These are phyloP conservation scores for Xanthoconium stramineum DNA, from an alignment of 768 basidiomycete genomes.

Conservation along the genomic window DNA sequence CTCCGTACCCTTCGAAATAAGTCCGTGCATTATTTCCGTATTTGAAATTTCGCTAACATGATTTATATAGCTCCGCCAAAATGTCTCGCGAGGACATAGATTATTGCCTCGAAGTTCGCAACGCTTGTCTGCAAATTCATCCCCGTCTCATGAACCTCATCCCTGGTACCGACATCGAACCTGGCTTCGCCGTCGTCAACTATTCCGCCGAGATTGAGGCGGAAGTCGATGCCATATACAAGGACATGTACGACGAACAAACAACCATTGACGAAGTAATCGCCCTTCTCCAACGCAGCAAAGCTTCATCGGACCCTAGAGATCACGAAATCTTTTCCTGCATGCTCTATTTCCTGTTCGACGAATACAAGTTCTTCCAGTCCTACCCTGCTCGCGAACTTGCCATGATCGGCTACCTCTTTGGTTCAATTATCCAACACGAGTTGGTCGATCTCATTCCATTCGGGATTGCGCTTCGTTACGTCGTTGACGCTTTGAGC, in stretches of 20 bases:
- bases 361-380: constrained; percentile 99
- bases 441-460: constrained; percentile 92
- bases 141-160: constrained; percentile 93
- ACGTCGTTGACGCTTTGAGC: constrained; percentile 90
- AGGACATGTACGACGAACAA: constrained; percentile 96
- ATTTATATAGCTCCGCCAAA: constrained; percentile 54
- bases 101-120: constrained; percentile 88
- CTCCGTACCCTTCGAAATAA: constrained; percentile 83
- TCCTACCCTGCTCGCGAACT: constrained; percentile 92
- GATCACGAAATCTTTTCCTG: constrained; percentile 99
- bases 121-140: constrained; percentile 89
- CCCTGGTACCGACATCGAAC: constrained; percentile 83
- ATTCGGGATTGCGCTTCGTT: constrained; percentile 94
- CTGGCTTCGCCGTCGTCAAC: constrained; percentile 84
- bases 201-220: constrained; percentile 87
- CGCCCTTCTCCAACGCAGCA: constrained; percentile 78
- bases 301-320: constrained; percentile 73
- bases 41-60: constrained; percentile 3
- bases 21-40: constrained; percentile 41
- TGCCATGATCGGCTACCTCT: constrained; percentile 92
- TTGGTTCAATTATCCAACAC: constrained; percentile 93
- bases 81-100: constrained; percentile 79
- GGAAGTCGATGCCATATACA: constrained; percentile 94
- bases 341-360: constrained; percentile 99
- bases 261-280: constrained; percentile 95